Evolutionary conservation across 192 early-diverging fungal genomes (phyloP).

Genomic region (Phycomyces blakesleeanus): DNA sequence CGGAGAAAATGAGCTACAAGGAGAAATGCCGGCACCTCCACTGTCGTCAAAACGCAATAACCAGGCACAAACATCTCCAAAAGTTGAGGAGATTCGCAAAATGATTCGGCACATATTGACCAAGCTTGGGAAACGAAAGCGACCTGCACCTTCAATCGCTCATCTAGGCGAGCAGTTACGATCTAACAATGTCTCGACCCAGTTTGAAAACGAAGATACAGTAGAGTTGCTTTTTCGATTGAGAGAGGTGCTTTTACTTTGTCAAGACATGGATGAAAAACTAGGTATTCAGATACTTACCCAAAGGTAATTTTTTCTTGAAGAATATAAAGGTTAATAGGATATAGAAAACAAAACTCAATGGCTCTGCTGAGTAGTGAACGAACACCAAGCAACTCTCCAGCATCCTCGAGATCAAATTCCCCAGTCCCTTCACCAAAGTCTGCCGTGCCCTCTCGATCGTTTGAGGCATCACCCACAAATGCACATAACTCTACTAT

Average conservation of each 20-base stretch:
- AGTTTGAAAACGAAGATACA: constrained; percentile 35
- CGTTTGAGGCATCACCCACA: constrained; percentile 6
- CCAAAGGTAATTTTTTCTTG: no score
- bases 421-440: constrained; percentile 13
- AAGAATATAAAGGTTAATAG: no score
- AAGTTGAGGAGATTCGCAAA: constrained; percentile 28
- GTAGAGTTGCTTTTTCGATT: constrained; percentile 25
- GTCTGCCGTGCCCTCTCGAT: constrained; percentile 7
- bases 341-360: neutral
- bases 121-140: constrained; percentile 31
- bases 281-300: constrained; percentile 7
- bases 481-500: neutral
- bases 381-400: constrained; percentile 8
- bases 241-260: constrained; percentile 18
- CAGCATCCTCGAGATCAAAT: constrained; percentile 14
- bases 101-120: constrained; percentile 21
- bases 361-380: constrained; percentile 11
- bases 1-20: no score
- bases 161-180: constrained; percentile 11
- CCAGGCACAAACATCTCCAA: constrained; percentile 5
- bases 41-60: constrained; percentile 3
- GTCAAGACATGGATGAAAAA: neutral
- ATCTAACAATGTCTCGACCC: neutral
- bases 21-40: neutral
- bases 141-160: constrained; percentile 16